Conservation (phyloP, 306 rosid species). For the Vicia sativa region DNA sequence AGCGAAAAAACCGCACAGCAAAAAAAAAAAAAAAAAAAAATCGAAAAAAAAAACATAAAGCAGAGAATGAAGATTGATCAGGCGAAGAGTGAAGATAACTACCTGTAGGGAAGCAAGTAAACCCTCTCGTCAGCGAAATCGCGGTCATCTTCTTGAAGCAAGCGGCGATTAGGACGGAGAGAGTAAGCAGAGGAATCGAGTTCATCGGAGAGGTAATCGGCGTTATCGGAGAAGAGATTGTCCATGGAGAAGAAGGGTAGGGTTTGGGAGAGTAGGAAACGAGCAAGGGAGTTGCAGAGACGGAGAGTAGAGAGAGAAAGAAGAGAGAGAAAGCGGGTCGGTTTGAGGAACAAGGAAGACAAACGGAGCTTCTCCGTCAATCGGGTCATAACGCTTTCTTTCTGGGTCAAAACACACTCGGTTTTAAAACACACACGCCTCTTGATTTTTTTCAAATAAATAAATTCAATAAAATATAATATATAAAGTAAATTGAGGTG, state of each 20-base stretch:
- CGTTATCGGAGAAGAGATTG: constrained; percentile 34
- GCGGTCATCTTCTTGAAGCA: constrained; percentile 46
- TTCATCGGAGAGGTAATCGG: constrained; percentile 52
- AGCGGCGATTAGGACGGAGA: constrained; percentile 58
- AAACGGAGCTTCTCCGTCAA: constrained; percentile 59
- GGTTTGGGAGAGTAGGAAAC: constrained; percentile 61
- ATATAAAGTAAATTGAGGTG: too few relatives aligned
- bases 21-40: neutral
- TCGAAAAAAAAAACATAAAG: neutral
- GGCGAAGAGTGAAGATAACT: neutral
- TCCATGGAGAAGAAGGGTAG: constrained; percentile 68
- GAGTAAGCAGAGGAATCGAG: constrained; percentile 43
- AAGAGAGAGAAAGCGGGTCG: constrained; percentile 65
- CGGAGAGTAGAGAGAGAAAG: constrained; percentile 62
- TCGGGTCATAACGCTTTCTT: constrained; percentile 59
- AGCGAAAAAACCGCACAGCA: too few relatives aligned
- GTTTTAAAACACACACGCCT: constrained; percentile 28
- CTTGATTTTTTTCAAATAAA: neutral
- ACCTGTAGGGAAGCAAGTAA: constrained; percentile 73
- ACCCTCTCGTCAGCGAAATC: constrained; percentile 52
- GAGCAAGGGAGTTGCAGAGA: constrained; percentile 64
- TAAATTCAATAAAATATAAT: neutral
- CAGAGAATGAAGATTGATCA: neutral
- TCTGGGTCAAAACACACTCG: neutral
- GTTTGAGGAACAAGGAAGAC: constrained; percentile 40